These are phyloP conservation scores for Solanum hybrid DNA, from an alignment of 305 asterid species.

Conservation along the genomic window DNA sequence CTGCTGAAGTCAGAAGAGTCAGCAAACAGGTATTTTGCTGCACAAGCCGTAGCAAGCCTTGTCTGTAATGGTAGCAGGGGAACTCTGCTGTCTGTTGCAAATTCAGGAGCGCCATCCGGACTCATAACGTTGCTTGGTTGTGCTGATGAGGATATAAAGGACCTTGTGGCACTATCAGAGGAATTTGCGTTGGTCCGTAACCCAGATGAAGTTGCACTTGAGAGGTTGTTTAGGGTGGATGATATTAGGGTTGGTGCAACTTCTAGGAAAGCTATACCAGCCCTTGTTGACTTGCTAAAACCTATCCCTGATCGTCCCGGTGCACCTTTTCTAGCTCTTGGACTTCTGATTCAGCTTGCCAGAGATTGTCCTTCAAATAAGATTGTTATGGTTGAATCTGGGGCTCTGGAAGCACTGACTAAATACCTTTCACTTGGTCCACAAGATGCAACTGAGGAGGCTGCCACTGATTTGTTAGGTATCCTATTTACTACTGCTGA, in stretches of 20 bases:
- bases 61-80: slow-evolving; percentile 99
- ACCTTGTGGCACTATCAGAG: slow-evolving; percentile 79
- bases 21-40: slow-evolving; percentile 89
- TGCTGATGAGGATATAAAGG: slow-evolving; percentile 70
- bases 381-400: slow-evolving; percentile 91
- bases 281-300: slow-evolving; percentile 95
- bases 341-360: slow-evolving; percentile 87
- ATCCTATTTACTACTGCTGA: slow-evolving; percentile 93
- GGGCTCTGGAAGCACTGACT: slow-evolving; percentile 93
- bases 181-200: slow-evolving; percentile 73
- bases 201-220: slow-evolving; percentile 97
- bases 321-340: slow-evolving; percentile 91
- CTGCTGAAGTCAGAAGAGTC: slow-evolving; percentile 83
- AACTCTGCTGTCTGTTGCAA: slow-evolving; percentile 97
- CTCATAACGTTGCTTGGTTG: slow-evolving; percentile 91
- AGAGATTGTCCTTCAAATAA: slow-evolving; percentile 82
- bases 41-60: slow-evolving; percentile 91
- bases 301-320: slow-evolving; percentile 99
- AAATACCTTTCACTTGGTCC: slow-evolving; percentile 95
- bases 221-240: slow-evolving; percentile 91
- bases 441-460: slow-evolving; percentile 96
- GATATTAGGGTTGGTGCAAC: slow-evolving; percentile 96
- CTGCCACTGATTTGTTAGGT: slow-evolving; percentile 94
- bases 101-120: slow-evolving; percentile 92
- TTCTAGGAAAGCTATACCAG: slow-evolving; percentile 94